Base-by-base conservation (phyloP, 768 basidiomycete genomes). In the Lentinus brumalis region DNA sequence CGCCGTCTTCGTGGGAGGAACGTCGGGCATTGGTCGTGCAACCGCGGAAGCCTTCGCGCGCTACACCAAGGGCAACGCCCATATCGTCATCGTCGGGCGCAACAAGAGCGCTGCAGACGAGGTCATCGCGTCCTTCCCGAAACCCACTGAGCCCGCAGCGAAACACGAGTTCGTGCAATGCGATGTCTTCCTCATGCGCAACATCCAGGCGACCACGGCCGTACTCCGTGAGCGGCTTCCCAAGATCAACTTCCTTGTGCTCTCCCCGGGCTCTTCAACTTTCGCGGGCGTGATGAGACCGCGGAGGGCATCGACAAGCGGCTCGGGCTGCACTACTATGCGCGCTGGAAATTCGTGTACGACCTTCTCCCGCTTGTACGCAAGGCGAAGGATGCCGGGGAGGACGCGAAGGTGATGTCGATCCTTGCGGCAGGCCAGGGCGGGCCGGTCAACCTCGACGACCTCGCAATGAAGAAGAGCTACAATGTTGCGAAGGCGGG, bases 221-320 rank as follows among this genome's bases (percentile, higher is more conserved):
- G 69, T 71, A 18, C 70, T 81, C 31, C 58, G 60, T 8, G 40
- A 56, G 8, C 68, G 73, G n/a, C 70, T 80, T 9, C 73, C 76
- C 0, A 83, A 80, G 67, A 67, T 86, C 68, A 86, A 86, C 72
- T 83, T 79, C 69, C 75, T 86, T 41, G 76, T 83, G 39, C 66
- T 83, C 61, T 76, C 80, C 0, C 81, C 2, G 84, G 82, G 0
- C 66, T 79, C 39, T 53, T 83, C 46, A 73, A 74, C 12, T 52
- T 79, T 50, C 64, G 66, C 5, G 77, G 80, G 15, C 64, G 78
- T 41, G 71, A 74, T 50, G 78, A 80, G 67, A 81, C 80, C 18
- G 69, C 70, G 42, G 81, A 81, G 66, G 80, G 81, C 5, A 73
- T 81, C 32, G 81, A 80, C 66, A 68, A 70, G 60, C 76, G 78